Conservation (phyloP, 2,329 filamentous ascomycete species). For the Fusarium miscanthi region DNA sequence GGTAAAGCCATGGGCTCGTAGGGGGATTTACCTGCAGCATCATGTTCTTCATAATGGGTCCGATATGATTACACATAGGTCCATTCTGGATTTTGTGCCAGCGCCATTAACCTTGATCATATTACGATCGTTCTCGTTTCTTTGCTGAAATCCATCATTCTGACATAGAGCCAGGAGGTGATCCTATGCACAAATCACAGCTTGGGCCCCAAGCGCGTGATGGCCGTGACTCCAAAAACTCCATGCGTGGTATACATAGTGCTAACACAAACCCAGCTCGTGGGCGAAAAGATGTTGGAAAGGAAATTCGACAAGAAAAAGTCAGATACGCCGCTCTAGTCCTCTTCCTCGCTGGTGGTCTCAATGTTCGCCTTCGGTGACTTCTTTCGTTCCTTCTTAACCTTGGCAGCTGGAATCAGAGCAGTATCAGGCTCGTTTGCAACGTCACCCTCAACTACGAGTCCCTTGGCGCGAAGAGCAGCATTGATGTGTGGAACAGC, state of each 20-base stretch:
- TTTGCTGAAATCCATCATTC: neutral
- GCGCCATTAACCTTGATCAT: neutral
- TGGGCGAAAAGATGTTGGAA: neutral
- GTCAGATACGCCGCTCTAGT: slow-evolving; percentile 44
- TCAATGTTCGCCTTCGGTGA: slow-evolving; percentile 70
- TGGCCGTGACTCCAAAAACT: slow-evolving; percentile 38
- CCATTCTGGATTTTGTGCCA: neutral
- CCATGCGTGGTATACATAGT: slow-evolving; percentile 11
- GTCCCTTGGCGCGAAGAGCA: slow-evolving; percentile 62
- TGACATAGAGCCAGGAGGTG: neutral
- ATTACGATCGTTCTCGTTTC: neutral
- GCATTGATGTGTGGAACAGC: slow-evolving; percentile 69
- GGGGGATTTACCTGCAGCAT: neutral
- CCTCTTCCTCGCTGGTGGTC: slow-evolving; percentile 69
- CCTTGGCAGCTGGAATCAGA: slow-evolving; percentile 43
- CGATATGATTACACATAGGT: too few relatives aligned
- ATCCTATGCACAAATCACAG: slow-evolving; percentile 6
- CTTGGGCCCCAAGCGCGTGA: neutral
- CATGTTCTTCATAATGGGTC: too few relatives aligned
- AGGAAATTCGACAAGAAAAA: neutral
- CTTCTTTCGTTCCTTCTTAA: slow-evolving; percentile 55
- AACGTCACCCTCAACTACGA: slow-evolving; percentile 53
- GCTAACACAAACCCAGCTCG: slow-evolving; percentile 1
- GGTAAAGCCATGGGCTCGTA: neutral
- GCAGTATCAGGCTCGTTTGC: slow-evolving; percentile 48